phyloP scores from a whole-genome alignment of 345 rosid species.

The Citrus medica region DNA sequence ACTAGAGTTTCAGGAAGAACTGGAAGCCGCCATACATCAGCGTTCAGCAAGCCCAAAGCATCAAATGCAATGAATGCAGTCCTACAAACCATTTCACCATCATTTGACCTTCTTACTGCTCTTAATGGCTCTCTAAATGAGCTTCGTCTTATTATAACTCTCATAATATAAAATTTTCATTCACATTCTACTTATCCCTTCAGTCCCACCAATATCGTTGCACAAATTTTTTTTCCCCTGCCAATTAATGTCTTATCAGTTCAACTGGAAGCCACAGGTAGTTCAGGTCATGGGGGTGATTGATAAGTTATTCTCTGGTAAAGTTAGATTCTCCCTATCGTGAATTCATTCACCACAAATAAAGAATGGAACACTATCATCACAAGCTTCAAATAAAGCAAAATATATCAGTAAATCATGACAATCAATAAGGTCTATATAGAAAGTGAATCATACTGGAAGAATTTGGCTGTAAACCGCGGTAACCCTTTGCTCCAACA shows the following conservation, averaged over 20 bases:
- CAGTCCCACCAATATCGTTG: background rate
- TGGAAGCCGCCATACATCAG: background rate
- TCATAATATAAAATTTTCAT: background rate
- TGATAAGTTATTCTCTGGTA: background rate
- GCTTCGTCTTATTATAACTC: background rate
- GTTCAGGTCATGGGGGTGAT: background rate
- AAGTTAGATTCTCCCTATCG: background rate
- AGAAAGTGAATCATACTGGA: conserved; percentile 47
- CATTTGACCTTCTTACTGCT: background rate
- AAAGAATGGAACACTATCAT: background rate
- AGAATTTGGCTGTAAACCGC: conserved; percentile 70
- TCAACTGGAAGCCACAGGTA: background rate
- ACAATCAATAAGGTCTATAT: conserved; percentile 4
- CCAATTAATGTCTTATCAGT: background rate
- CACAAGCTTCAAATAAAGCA: background rate
- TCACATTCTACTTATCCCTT: background rate
- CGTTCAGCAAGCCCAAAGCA: background rate
- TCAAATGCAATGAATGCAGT: background rate
- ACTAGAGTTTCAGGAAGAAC: background rate
- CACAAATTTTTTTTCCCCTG: background rate
- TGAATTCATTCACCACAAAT: background rate
- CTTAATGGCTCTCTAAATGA: background rate
- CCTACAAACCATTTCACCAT: background rate
- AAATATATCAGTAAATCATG: background rate
- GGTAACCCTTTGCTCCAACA: conserved; percentile 74